Evolutionary conservation across 495 filamentous ascomycete species (phyloP), one percentile per base, ranked within the genome.

Genomic region (Pyrenula aspistea): DNA sequence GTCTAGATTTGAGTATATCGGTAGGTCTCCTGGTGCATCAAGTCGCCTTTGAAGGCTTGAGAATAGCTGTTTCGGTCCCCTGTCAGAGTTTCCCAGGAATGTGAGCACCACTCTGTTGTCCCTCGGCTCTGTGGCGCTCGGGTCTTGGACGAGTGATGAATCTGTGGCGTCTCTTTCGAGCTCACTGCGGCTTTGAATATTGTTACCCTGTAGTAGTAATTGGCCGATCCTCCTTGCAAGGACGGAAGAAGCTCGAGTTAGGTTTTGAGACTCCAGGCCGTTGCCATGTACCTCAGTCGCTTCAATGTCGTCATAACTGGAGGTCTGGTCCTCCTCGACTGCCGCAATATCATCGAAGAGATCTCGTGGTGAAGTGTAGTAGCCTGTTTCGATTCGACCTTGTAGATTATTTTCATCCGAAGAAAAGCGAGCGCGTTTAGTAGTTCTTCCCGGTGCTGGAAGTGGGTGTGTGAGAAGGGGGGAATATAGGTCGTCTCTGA

Each of bases 51-150:
- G 85, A 23, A 91, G 70, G 68, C 90, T 94, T 12, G 90, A 90
- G 67, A 90, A 95, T 15, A 95, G 74, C 55, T 92, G 88, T 61
- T 83, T 86, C 12, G 84, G 75, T 25, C 80, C 82, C 24, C 81
- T 78, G n/a, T 83, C 83, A 53, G 83, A 83, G 11, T 73, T 71
- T 31, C 83, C 84, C 55, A 81, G 85, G 1, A 93, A 72, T 0
- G 86, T 89, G 58, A 95, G 69, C 1, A 89, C 84, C 22, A 80
- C 67, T 50, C 79, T 79, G 31, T 77, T 78, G 36, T 73, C 70
- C 15, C 71, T 42, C 58, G 15, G 58, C 55, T 51, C 53, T 55
- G 19, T 59, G 57, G 48, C 49, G 10, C 3, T 22, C 51, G 10
- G 15, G 12, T 42, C 51, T 60, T 0, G 22, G 12, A 22, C 49